Evolutionary conservation across 345 rosid species (phyloP).

Genomic region (Eucalyptus guilfoylei): DNA sequence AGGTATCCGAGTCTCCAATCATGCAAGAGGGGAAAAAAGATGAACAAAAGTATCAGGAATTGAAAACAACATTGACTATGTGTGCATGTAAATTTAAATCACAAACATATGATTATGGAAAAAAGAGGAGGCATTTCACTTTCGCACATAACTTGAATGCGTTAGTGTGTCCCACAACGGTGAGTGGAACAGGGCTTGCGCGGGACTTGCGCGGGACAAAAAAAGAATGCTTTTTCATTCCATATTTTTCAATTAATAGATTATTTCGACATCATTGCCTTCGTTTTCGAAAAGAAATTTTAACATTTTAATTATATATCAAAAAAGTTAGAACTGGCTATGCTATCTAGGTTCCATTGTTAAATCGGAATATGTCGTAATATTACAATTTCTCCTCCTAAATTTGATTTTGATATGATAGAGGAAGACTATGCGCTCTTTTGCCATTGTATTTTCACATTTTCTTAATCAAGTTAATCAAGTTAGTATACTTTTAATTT

Average conservation of each 20-base stretch:
- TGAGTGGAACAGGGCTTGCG: no score
- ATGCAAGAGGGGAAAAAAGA: not conserved
- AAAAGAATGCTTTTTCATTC: not conserved
- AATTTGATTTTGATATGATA: not conserved
- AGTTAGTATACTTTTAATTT: not conserved
- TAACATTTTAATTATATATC: not conserved
- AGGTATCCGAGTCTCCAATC: not conserved
- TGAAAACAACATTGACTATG: not conserved
- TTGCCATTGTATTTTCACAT: not conserved
- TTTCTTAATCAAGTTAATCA: not conserved
- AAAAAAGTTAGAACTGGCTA: not conserved
- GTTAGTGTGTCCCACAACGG: not conserved
- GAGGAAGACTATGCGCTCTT: not conserved
- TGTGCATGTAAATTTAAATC: not conserved
- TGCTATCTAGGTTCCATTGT: not conserved
- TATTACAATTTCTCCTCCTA: not conserved
- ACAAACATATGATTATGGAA: not conserved
- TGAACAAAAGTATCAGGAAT: not conserved
- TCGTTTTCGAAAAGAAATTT: not conserved
- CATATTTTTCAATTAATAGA: not conserved
- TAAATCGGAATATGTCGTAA: not conserved
- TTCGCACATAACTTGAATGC: not conserved
- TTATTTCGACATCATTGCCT: not conserved
- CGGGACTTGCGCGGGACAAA: not conserved
- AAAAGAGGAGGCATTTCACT: not conserved